Evolutionary conservation across 2,329 filamentous ascomycete genomes (phyloP), one percentile per base, ranked within the genome.

Genomic region (Sclerotinia sclerotiorum): DNA sequence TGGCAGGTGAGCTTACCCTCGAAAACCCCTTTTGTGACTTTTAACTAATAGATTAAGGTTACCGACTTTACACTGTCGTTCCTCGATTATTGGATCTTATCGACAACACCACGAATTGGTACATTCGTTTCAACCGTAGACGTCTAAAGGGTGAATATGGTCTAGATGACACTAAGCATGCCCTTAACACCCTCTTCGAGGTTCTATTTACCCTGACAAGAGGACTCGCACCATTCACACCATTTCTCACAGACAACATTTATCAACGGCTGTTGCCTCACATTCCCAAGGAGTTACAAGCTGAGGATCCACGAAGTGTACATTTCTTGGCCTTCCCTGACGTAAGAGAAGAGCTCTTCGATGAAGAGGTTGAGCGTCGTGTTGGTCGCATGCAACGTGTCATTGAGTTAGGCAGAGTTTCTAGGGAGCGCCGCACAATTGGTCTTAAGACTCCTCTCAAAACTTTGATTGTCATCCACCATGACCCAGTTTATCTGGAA

Each of bases 31-130:
- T 66, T 7, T 15, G 51, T 35, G 44, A 27, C 52, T 51, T 46
- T 39, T 71, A 48, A 65, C 70, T 69, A 60, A 71, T 27, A 11
- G 56, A 48, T 24, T 6, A 24, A 52, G 89, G 82, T 8, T 93
- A 93, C 78, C 89, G 91, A 52, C 81, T 94, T 48, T 98, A 97
- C 80, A 98, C 94, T 1, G 94, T 98, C 56, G 93, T 97, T 56
- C 94, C 94, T 10, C 86, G 91, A 71, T 82, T 98, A 70, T 85
- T 97, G 24, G 86, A 85, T 69, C 85, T 97, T 76, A 96, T 97
- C 72, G 94, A 97, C 76, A 93, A 96, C 80, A 93, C 92, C 5
- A 97, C 94, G n/a, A 98, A 98, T 80, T 97, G 94, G 94, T 97
- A 97, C 81, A 97, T 97, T 78, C 87, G 93, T 70, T 96, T 97